Evolutionary conservation across 1,284 basidiomycete genomes (phyloP).

Genomic region (Psilocybe mexicana): DNA sequence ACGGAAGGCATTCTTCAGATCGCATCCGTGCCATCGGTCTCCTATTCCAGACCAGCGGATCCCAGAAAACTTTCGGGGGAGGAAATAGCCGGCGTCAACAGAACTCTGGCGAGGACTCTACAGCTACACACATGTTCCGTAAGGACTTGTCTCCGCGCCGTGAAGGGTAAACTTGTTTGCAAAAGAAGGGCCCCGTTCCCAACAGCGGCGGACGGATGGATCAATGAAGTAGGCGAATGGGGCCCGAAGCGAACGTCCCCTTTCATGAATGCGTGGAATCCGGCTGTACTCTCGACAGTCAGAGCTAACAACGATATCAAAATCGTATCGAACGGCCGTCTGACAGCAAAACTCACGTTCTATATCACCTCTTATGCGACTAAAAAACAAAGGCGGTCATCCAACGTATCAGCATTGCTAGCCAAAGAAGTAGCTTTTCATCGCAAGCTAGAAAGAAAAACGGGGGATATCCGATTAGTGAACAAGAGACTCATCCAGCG

Average conservation of each 20-base stretch:
- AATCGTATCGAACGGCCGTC: constrained; percentile 26
- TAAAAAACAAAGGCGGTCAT: constrained; percentile 28
- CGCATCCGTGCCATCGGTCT: not conserved
- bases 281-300: not conserved
- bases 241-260: not conserved
- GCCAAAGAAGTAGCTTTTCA: constrained; percentile 24
- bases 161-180: not conserved
- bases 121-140: not conserved
- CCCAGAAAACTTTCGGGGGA: not conserved
- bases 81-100: not conserved
- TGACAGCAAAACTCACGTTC: constrained; percentile 24
- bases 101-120: not conserved
- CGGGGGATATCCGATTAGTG: not conserved
- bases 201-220: not conserved
- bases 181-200: not conserved
- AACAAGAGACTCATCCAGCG: not conserved
- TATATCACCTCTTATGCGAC: constrained; percentile 31
- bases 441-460: not conserved
- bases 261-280: not conserved
- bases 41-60: not conserved
- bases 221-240: not conserved
- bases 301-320: constrained; percentile 27
- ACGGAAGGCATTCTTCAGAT: not conserved
- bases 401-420: constrained; percentile 35
- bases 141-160: not conserved